Evolutionary conservation across 1,284 basidiomycete species (phyloP), one percentile per base, ranked within the genome.

Genomic region (Neolentinus lepideus): DNA sequence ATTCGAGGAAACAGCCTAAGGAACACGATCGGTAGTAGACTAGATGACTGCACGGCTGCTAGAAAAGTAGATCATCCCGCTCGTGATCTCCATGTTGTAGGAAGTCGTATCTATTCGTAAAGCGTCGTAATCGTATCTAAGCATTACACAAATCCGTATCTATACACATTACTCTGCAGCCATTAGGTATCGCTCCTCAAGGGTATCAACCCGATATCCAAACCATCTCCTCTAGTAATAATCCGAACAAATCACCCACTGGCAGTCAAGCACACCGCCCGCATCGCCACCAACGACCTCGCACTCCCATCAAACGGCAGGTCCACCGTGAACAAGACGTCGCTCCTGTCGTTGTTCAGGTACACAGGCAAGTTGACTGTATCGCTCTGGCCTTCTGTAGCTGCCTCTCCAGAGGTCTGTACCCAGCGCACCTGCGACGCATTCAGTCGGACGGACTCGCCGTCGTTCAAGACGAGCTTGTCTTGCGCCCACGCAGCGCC

Each of bases 301-400:
- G 83, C 82, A 48, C 74, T 78, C 58, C 69, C 75, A 60, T 89
- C 85, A 62, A 92, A 90, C 12, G 89, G 85, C 57, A 94, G 69
- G 62, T 90, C 80, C 36, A 92, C 83, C 0, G 89, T 91, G 73
- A 97, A 97, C 62, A 98, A 73, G 46, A 95, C 88, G 65, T 93
- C 90, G 65, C 84, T 90, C 43, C 94, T 83, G 69, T 97, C 94
- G 59, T 81, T 79, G 71, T 98, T 96, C 66, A 97, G 80, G 69
- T 97, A 98, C 35, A 98, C 90, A 0, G 94, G 94, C 22, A 98
- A 71, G 62, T 88, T 91, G 66, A 93, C 89, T 54, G 74, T 75
- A 24, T 61, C 61, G 27, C 58, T 63, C 53, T 65, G 64, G 12
- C 29, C 29, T 12, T 31, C 29, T 12, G 29, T 12, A 4, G 29